phyloP scores from a whole-genome alignment of 176 grass and related monocot genomes.

The Musa itinerans region DNA sequence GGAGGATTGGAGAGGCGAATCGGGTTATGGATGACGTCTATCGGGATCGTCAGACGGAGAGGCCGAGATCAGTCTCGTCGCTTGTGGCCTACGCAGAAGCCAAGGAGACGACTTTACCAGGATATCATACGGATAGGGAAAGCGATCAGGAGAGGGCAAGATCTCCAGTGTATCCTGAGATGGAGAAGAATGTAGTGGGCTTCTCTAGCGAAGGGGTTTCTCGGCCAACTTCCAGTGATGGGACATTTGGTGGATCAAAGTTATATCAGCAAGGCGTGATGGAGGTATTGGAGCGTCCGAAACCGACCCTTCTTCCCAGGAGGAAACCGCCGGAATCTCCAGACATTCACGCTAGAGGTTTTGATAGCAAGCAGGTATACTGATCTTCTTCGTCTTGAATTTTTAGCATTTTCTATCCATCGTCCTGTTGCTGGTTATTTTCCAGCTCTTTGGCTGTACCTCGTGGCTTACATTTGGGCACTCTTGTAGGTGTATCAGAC shows the following conservation, averaged over 20 bases:
- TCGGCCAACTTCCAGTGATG: conserved; percentile 57
- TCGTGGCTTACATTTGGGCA: conserved; percentile 12
- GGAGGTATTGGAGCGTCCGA: conserved; percentile 52
- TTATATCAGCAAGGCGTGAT: background rate
- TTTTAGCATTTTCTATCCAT: no score
- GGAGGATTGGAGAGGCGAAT: conserved; percentile 3
- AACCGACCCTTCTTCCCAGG: conserved; percentile 75
- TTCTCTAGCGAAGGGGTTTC: conserved; percentile 7
- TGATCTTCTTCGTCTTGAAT: background rate
- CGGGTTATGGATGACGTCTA: background rate
- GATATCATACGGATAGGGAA: background rate
- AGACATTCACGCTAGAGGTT: conserved; percentile 27
- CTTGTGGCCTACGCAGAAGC: background rate
- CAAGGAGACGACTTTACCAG: conserved; percentile 3
- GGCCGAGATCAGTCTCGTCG: background rate
- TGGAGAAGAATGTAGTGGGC: background rate
- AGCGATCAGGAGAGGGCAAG: background rate
- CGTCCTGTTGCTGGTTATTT: background rate
- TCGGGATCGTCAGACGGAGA: background rate
- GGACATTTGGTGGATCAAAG: conserved; percentile 35
- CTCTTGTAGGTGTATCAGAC: conserved; percentile 33
- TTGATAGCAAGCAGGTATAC: conserved; percentile 60
- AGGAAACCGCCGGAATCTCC: conserved; percentile 49
- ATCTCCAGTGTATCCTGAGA: conserved; percentile 13
- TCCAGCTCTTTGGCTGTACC: background rate